Evolutionary conservation across 768 basidiomycete genomes (phyloP), one percentile per base, ranked within the genome.

Genomic region (Suillus bovinus): DNA sequence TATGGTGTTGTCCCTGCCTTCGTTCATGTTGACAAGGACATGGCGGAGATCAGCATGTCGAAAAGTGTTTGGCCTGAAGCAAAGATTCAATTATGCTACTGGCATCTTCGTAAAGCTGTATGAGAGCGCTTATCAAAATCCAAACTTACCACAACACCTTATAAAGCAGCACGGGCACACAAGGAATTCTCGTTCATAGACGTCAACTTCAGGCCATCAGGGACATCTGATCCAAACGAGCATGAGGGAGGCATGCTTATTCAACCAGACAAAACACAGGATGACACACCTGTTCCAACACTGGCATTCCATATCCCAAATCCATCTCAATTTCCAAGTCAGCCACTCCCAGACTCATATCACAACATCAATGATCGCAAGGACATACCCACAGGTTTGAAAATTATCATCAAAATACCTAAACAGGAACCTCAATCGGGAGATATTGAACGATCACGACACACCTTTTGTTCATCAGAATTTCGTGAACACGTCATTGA

Each of bases 401-500:
- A 44, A 42, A n/a, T 59, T 11, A 24, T 24, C 38, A 59, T 59
- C 41, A 59, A 47, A 41, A n/a, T 59, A 31, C 38, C 58, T 24
- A 59, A n/a, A 7, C n/a, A 31, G 27, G 22, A 20, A 56, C 34
- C 58, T 31, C 20, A 59, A 59, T 41, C 17, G 33, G 58, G 4
- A 47, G 6, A 14, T 59, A 29, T 42, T 11, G n/a, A 59, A 20
- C 9, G 33, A 33, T 22, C 29, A 22, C 60, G 52, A 39, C 11
- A 16, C 52, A 68, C 63, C 53, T 70, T 68, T 58, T 69, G 69
- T 57, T 63, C 66, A 8, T n/a, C 44, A 6, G 38, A 61, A 16
- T 59, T 65, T 22, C 61, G 56, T 9, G 63, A 70, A 29, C 17
- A 24, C 29, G 67, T 71, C 44, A 61, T 71, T 14, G 63, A 66